Percentiles rank a stretch among this genome's conserved stretches.
Conservation (phyloP, 23 red algal species). For the Gracilariopsis chorda region DNA sequence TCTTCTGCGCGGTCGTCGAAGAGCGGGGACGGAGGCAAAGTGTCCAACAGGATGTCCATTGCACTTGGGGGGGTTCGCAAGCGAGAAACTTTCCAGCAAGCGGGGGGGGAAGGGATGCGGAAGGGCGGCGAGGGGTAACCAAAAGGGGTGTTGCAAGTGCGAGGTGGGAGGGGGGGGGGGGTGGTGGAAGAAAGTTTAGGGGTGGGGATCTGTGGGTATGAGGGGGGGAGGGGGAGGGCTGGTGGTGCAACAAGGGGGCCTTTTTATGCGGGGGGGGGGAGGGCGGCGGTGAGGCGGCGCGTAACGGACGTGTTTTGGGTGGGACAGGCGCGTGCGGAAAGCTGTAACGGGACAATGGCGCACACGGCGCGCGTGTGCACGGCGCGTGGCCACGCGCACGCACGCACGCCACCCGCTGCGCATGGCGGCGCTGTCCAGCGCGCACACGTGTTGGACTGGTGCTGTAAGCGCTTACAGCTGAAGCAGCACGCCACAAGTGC, state of each 20-base stretch:
- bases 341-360: neutral
- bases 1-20: conserved; percentile 25
- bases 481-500: too few relatives aligned
- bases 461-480: too few relatives aligned
- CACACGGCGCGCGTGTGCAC: neutral
- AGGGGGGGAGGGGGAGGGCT: neutral
- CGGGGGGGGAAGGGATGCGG: neutral
- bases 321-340: neutral
- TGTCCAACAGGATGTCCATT: neutral
- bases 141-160: neutral
- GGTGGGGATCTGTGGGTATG: too few relatives aligned
- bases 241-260: neutral
- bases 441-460: too few relatives aligned
- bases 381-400: neutral
- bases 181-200: neutral
- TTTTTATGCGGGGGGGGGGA: neutral
- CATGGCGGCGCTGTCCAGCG: neutral
- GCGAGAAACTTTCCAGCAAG: neutral
- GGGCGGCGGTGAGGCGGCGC: neutral
- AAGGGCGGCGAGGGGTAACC: neutral
- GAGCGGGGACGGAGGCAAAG: conserved; percentile 26
- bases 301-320: neutral
- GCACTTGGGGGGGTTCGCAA: neutral
- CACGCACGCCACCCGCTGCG: neutral
- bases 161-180: neutral